Evolutionary conservation across 495 filamentous ascomycete species (phyloP).

Genomic region (Neurospora tetrasperma): DNA sequence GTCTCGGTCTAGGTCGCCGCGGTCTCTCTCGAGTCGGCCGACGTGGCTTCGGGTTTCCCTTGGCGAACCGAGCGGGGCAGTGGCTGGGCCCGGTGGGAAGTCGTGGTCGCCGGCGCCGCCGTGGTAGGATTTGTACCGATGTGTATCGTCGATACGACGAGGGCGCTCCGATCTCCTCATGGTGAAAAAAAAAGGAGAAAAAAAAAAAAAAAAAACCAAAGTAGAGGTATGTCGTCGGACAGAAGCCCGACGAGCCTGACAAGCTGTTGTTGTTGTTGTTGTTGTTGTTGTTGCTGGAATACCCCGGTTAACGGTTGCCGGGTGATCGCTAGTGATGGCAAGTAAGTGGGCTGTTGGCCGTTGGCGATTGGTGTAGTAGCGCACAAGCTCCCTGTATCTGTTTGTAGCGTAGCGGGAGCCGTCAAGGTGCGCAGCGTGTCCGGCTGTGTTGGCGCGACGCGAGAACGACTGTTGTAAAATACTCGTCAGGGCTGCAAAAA

Average conservation of each 20-base stretch:
- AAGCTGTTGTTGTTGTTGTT: no score
- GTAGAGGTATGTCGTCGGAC: no score
- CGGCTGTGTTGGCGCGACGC: not conserved
- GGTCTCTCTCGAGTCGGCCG: not conserved
- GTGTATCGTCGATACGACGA: not conserved
- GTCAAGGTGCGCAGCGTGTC: not conserved
- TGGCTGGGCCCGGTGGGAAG: not conserved
- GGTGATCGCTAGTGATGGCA: not conserved
- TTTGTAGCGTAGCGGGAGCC: not conserved
- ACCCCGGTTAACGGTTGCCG: not conserved
- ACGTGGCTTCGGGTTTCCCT: not conserved
- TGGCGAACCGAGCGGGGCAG: not conserved
- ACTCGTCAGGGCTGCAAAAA: not conserved
- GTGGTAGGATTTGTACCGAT: constrained; percentile 5
- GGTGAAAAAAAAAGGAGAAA: not conserved
- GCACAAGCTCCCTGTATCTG: not conserved
- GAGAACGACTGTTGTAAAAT: not conserved
- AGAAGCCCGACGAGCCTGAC: no score
- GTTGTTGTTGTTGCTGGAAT: not conserved
- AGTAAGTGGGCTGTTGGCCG: not conserved
- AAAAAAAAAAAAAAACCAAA: not conserved
- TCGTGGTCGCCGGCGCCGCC: not conserved
- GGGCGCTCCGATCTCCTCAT: not conserved
- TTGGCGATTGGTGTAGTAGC: not conserved
- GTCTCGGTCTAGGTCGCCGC: not conserved